A percentile compares a stretch with the other conserved stretches of the same genome.
Evolutionary conservation across 2,329 filamentous ascomycete genomes (phyloP).

Genomic region (Alternaria arborescens): DNA sequence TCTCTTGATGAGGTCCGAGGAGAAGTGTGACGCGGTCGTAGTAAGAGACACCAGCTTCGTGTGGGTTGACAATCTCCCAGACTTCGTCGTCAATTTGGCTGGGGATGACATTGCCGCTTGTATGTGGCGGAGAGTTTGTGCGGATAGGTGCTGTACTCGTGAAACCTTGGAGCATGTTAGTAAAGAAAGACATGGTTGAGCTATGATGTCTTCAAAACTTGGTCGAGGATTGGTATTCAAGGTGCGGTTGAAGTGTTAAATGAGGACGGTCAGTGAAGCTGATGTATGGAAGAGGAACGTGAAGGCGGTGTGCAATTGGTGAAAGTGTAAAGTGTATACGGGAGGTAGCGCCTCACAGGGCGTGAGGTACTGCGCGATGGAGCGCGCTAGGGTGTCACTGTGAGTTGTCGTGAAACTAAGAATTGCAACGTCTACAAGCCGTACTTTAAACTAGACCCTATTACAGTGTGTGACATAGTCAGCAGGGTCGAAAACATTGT

Average conservation of each 20-base stretch:
- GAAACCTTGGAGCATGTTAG: background rate
- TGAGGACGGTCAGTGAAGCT: background rate
- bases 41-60: conserved; percentile 2
- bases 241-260: background rate
- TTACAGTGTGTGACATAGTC: background rate
- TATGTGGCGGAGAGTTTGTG: background rate
- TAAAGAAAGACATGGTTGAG: conserved; percentile 4
- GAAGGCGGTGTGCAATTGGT: background rate
- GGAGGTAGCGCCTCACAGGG: background rate
- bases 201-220: background rate
- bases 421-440: conserved; percentile 4
- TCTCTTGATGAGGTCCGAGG: background rate
- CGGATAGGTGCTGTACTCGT: background rate
- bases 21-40: conserved; percentile 11
- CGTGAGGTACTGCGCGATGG: background rate
- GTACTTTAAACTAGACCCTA: background rate
- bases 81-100: background rate
- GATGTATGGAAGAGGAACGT: background rate
- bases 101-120: background rate
- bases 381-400: background rate
- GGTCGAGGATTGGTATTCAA: background rate
- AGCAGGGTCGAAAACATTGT: background rate
- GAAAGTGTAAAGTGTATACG: background rate
- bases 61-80: conserved; percentile 7
- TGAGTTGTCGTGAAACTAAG: background rate